A percentile compares a stretch with the other conserved stretches of the same genome.
phyloP scores from a whole-genome alignment of 1,139 yeast species.

The Blastobotrys aristatus region DNA sequence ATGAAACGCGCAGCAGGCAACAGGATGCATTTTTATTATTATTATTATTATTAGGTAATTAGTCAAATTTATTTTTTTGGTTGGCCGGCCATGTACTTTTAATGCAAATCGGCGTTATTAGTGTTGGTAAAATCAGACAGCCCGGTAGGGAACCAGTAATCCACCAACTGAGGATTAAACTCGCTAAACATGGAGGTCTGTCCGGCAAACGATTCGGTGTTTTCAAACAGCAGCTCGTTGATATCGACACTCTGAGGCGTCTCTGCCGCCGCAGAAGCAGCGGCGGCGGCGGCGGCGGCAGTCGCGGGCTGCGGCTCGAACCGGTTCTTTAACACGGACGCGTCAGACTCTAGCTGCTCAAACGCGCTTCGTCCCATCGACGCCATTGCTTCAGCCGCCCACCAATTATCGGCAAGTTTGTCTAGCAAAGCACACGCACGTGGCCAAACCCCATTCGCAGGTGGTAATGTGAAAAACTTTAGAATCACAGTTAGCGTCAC shows the following conservation, averaged over 20 bases:
- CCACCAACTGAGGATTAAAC: conserved; percentile 21
- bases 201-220: conserved; percentile 21
- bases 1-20: too few species aligned
- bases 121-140: neutral
- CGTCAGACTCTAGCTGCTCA: conserved; percentile 21
- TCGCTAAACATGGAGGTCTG: conserved; percentile 28
- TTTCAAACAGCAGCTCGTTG: conserved; percentile 16
- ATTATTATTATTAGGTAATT: too few species aligned
- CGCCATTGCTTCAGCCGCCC: conserved; percentile 31
- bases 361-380: conserved; percentile 28
- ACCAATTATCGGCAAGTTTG: conserved; percentile 24
- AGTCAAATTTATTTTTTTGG: too few species aligned
- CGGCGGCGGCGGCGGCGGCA: neutral
- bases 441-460: conserved; percentile 22
- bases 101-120: neutral
- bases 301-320: neutral
- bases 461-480: conserved; percentile 2
- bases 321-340: neutral
- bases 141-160: conserved; percentile 21
- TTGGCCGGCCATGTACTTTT: too few species aligned
- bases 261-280: neutral
- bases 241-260: neutral
- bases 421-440: conserved; percentile 26
- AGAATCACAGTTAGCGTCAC: conserved; percentile 28
- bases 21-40: too few species aligned